Evolutionary conservation across 2,329 filamentous ascomycete species (phyloP).

Genomic region (Bipolaris sorokiniana): DNA sequence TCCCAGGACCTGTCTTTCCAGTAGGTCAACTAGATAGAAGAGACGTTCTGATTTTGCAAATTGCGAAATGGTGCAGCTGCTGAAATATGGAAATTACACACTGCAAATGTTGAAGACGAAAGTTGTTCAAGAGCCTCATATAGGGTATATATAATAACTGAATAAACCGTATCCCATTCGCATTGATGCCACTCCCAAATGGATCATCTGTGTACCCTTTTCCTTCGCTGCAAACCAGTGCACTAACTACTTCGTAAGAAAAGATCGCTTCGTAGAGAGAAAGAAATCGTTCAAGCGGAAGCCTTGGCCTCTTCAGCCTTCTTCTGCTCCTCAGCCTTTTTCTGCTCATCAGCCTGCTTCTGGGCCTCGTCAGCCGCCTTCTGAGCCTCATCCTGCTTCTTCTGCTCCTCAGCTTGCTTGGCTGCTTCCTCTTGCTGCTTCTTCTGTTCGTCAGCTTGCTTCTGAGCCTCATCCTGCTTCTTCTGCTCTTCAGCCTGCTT

Average conservation of each 20-base stretch:
- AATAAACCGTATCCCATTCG: too few species aligned
- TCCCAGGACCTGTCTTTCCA: too few species aligned
- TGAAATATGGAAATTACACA: too few species aligned
- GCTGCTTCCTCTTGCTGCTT: slow-evolving; percentile 5
- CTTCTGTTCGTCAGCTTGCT: slow-evolving; percentile 10
- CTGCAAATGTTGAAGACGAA: too few species aligned
- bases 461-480: slow-evolving; percentile 1
- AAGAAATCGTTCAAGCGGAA: not conserved
- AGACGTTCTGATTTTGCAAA: too few species aligned
- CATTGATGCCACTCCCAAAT: too few species aligned
- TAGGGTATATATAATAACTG: too few species aligned
- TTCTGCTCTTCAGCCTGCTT: slow-evolving; percentile 1
- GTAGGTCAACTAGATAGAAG: too few species aligned
- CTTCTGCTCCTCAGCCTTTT: slow-evolving; percentile 1
- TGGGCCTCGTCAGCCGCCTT: not conserved
- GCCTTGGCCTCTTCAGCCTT: not conserved
- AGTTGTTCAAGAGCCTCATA: too few species aligned
- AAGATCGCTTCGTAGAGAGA: too few species aligned
- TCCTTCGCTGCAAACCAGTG: not conserved
- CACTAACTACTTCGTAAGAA: not conserved
- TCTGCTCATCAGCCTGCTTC: not conserved
- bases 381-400: slow-evolving; percentile 1
- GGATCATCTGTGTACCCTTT: too few species aligned
- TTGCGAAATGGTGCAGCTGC: too few species aligned
- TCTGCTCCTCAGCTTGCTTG: not conserved